Evolutionary conservation across 768 basidiomycete genomes (phyloP), one percentile per base, ranked within the genome.

Genomic region (Calocybe cyanea): DNA sequence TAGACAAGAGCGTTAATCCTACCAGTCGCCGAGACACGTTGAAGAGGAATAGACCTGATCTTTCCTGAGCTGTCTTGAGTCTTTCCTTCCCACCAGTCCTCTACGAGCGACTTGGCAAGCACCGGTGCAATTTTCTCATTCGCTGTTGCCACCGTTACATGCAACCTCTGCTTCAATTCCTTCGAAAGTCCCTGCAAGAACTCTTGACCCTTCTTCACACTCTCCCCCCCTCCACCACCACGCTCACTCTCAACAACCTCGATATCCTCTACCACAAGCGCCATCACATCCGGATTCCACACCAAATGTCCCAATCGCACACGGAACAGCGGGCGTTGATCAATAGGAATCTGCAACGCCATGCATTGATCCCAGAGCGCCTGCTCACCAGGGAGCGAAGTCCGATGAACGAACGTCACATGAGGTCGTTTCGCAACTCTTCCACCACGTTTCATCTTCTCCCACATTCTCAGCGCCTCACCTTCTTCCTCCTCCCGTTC

Each of bases 91-190:
- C 68, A 67, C 77, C 80, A 85, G 1, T 45, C 59, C 50, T 78
- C 66, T 7, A 93, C 83, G 40, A 97, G 56, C 0, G 43, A 66
- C 63, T 69, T 83, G 13, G 83, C 90, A 65, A 94, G 91, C 18
- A 87, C 76, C 2, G 90, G 72, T 0, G 57, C 47, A 2, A 93
- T 69, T 7, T 66, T 65, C 9, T 61, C 60, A 33, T 72, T 58
- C 39, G 59, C 56, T 13, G 90, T 94, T 7, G 90, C 96, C 4
- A 97, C 82, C 0, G 96, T 98, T 45, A 98, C 77, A 59, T 98
- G 96, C 56, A 94, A 63, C 46, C 77, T 49, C 5, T 65, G 55
- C 44, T 68, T 68, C 9, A 85, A 53, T 10, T 75, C 70, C 4
- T 68, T 60, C 0, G 76, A 67, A 13, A 91, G 55, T 30, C 52